A percentile compares a stretch with the other conserved stretches of the same genome.
These are phyloP conservation scores for Dothideomycetes sp. DNA, from an alignment of 2,329 filamentous ascomycete species.

Conservation along the genomic window DNA sequence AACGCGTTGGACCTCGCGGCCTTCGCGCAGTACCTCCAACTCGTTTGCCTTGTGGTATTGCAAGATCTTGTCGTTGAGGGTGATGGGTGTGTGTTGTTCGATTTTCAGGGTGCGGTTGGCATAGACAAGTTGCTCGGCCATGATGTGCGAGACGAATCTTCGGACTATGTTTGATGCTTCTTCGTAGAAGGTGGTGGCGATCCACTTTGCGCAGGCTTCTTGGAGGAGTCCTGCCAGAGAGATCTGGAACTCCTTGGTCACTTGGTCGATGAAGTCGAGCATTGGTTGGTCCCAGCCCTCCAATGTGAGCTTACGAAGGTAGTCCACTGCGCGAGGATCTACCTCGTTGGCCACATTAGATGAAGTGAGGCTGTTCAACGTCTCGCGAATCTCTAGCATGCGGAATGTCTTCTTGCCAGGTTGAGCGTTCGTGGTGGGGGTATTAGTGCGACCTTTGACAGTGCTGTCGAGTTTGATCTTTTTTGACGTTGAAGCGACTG, in stretches of 20 bases:
- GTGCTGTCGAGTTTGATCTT: constrained; percentile 4
- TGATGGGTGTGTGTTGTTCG: constrained; percentile 30
- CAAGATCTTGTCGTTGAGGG: constrained; percentile 22
- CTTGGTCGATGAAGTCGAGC: constrained; percentile 21
- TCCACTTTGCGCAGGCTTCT: constrained; percentile 23
- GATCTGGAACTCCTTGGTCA: constrained; percentile 21
- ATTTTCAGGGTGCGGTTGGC: constrained; percentile 22
- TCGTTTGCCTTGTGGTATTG: constrained; percentile 17
- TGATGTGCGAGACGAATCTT: constrained; percentile 21
- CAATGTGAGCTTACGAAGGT: constrained; percentile 24
- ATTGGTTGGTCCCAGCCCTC: constrained; percentile 25
- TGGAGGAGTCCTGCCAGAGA: constrained; percentile 17
- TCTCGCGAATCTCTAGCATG: constrained; percentile 6
- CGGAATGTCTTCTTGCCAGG: constrained; percentile 3
- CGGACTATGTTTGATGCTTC: constrained; percentile 22
- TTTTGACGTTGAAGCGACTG: background rate
- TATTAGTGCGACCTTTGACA: background rate
- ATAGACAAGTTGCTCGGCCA: constrained; percentile 21
- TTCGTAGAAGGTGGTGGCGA: constrained; percentile 24
- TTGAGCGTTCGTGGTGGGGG: background rate
- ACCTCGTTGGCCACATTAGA: constrained; percentile 28
- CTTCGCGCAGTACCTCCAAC: constrained; percentile 19
- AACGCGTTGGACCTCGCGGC: constrained; percentile 22
- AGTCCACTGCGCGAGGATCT: constrained; percentile 26
- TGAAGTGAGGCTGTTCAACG: constrained; percentile 13